A percentile compares a stretch with the other conserved stretches of the same genome.
phyloP scores from a whole-genome alignment of 768 basidiomycete genomes.

The Tylopilus cervinicoccineus region DNA sequence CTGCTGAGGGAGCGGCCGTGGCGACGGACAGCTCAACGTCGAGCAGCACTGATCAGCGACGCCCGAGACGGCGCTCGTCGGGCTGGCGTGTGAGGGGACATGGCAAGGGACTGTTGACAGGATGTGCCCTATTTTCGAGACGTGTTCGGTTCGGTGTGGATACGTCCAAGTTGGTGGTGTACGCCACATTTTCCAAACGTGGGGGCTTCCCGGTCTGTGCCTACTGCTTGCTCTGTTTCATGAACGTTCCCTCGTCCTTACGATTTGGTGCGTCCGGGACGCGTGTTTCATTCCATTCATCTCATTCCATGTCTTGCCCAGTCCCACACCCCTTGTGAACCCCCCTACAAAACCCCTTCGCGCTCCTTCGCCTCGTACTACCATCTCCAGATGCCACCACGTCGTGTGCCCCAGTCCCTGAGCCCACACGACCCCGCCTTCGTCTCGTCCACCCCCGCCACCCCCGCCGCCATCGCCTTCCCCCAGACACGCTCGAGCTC shows the following conservation, averaged over 20 bases:
- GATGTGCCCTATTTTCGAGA: too few species aligned
- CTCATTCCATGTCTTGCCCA: background rate
- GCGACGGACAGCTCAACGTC: too few species aligned
- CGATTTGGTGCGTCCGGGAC: slow-evolving; percentile 11
- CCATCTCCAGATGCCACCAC: slow-evolving; percentile 42
- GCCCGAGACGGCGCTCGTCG: too few species aligned
- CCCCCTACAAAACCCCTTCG: slow-evolving; percentile 5
- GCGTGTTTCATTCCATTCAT: background rate
- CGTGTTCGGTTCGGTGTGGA: background rate
- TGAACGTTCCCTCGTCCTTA: slow-evolving; percentile 4
- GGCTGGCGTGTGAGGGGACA: too few species aligned
- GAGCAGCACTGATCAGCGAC: too few species aligned
- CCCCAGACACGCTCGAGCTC: slow-evolving; percentile 55
- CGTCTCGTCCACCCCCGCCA: slow-evolving; percentile 24
- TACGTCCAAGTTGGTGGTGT: too few species aligned
- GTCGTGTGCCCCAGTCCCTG: slow-evolving; percentile 40
- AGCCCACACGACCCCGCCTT: slow-evolving; percentile 34
- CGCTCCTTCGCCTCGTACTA: slow-evolving; percentile 8
- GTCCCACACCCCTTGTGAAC: slow-evolving; percentile 1
- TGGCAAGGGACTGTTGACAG: background rate
- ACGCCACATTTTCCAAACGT: slow-evolving; percentile 26
- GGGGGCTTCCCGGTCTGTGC: background rate
- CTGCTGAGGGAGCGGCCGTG: too few species aligned
- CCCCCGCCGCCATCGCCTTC: slow-evolving; percentile 35
- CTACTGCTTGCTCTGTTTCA: slow-evolving; percentile 12